Evolutionary conservation across 2,329 filamentous ascomycete species (phyloP).

Genomic region (Hypoxylon sp.): DNA sequence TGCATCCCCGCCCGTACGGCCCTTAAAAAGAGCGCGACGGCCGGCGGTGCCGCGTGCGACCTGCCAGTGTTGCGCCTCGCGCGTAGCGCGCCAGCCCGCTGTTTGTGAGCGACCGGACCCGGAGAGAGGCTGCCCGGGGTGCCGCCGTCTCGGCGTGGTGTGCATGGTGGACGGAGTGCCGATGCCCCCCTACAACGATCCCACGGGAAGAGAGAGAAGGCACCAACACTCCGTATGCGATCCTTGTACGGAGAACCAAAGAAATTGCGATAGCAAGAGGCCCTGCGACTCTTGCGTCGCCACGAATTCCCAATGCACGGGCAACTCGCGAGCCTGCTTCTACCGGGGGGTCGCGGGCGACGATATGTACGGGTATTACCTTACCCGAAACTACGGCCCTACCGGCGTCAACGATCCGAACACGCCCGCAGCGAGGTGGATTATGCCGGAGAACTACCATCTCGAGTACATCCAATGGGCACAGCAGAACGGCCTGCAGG

Average conservation of each 20-base stretch:
- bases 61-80: neutral
- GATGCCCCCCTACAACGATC: neutral
- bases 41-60: neutral
- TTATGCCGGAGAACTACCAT: neutral
- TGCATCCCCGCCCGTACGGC: neutral
- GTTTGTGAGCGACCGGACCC: neutral
- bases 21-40: too few relatives aligned
- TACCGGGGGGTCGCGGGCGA: conserved; percentile 7
- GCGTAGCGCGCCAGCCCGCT: neutral
- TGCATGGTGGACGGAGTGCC: neutral
- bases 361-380: conserved; percentile 31
- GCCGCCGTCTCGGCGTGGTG: neutral
- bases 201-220: neutral
- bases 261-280: neutral
- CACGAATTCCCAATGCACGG: neutral
- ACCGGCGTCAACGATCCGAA: conserved; percentile 14
- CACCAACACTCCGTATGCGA: too few relatives aligned
- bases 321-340: conserved; percentile 3
- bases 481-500: too few relatives aligned
- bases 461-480: too few relatives aligned
- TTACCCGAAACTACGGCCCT: conserved; percentile 15
- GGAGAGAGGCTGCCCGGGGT: neutral
- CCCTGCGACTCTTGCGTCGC: neutral
- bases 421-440: neutral
- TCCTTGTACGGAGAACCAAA: neutral